phyloP scores from a whole-genome alignment of 805 yeast species.

The Candida fluviatilis region DNA sequence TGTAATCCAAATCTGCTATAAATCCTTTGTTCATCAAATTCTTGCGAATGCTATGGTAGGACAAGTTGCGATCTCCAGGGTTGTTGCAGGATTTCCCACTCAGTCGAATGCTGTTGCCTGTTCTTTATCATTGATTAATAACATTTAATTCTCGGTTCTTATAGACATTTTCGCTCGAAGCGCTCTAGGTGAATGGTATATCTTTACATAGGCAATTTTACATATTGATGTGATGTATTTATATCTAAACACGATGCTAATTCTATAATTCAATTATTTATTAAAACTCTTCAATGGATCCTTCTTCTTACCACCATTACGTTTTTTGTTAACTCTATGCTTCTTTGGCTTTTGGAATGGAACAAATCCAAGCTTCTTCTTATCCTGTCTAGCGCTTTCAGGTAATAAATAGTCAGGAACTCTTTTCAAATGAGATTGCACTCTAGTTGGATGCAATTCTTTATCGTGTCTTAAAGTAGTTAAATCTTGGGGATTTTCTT shows the following conservation, averaged over 20 bases:
- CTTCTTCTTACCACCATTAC: constrained; percentile 39
- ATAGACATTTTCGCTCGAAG: background rate
- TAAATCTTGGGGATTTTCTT: constrained; percentile 94
- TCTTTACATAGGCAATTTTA: background rate
- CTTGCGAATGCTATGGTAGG: too few species aligned
- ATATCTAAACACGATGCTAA: background rate
- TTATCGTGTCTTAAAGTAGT: constrained; percentile 87
- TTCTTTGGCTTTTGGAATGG: constrained; percentile 58
- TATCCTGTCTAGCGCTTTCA: constrained; percentile 57
- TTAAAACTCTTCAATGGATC: constrained; percentile 61
- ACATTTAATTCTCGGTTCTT: background rate
- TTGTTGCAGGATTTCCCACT: too few species aligned
- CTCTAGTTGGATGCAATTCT: constrained; percentile 76
- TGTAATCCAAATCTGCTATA: too few species aligned
- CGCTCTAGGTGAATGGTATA: background rate
- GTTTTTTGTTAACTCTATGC: constrained; percentile 40
- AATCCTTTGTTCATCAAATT: too few species aligned
- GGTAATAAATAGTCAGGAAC: constrained; percentile 92
- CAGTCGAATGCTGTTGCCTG: background rate
- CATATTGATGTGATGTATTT: background rate
- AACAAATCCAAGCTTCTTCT: constrained; percentile 60
- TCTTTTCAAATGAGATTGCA: constrained; percentile 81
- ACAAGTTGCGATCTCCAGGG: too few species aligned
- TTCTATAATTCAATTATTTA: constrained; percentile 6
- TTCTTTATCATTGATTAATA: background rate